These are phyloP conservation scores for Penicillium pulvis DNA, from an alignment of 495 filamentous ascomycete genomes.

Conservation along the genomic window DNA sequence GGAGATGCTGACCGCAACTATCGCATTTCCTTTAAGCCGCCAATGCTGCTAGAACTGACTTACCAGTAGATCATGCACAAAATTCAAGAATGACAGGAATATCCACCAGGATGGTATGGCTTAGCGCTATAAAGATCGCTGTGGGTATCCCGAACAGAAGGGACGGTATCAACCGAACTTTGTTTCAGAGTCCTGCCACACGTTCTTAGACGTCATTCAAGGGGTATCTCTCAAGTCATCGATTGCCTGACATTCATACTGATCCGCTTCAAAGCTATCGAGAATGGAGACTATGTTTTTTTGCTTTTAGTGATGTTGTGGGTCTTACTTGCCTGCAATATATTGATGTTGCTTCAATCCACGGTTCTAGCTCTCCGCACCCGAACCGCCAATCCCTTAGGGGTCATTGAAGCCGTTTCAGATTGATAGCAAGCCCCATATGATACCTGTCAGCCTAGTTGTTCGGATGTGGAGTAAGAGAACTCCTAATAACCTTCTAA, in stretches of 20 bases:
- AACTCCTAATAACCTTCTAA: not conserved
- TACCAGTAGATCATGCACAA: not conserved
- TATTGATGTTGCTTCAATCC: not conserved
- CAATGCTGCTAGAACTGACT: not conserved
- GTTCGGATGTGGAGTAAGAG: not conserved
- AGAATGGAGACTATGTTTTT: not conserved
- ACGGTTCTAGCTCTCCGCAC: conserved; percentile 9
- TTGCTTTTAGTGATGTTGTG: not conserved
- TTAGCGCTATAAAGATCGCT: conserved; percentile 15
- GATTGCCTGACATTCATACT: not conserved
- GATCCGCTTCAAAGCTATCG: not conserved
- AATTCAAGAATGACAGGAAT: not conserved
- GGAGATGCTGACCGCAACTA: not conserved
- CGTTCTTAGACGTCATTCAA: not conserved
- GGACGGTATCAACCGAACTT: conserved; percentile 17
- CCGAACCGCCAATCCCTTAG: conserved; percentile 6
- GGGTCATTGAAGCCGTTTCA: conserved; percentile 17
- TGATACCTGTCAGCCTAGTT: not conserved
- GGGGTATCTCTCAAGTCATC: not conserved
- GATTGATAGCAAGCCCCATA: conserved; percentile 7
- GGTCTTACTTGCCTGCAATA: not conserved
- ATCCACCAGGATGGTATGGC: conserved; percentile 14
- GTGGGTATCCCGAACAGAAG: conserved; percentile 10
- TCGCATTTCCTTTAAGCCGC: not conserved
- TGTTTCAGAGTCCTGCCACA: conserved; percentile 12